Conservation (phyloP, 805 yeast species). For the Metschnikowia bowlesiae region DNA sequence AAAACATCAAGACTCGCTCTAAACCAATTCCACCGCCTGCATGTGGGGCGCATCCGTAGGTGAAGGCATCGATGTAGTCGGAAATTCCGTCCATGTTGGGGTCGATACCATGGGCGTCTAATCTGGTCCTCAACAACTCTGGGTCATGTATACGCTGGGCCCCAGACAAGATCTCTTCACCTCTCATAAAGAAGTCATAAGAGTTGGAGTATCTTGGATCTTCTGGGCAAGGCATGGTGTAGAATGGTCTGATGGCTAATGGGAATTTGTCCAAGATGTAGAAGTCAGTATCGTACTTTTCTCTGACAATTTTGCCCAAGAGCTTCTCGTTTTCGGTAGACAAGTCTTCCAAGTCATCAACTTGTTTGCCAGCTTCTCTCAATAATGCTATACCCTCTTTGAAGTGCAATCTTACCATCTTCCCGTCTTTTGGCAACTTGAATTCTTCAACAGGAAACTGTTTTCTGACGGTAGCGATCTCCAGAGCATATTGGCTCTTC, state of each 20-base stretch:
- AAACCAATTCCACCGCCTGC: slow-evolving; percentile 99
- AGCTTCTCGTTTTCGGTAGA: slow-evolving; percentile 92
- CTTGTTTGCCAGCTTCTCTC: slow-evolving; percentile 79
- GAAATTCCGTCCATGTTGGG: slow-evolving; percentile 75
- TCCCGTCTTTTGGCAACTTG: slow-evolving; percentile 87
- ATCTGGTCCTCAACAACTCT: slow-evolving; percentile 72
- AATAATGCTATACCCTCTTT: slow-evolving; percentile 87
- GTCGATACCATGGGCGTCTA: slow-evolving; percentile 78
- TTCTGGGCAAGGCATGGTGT: slow-evolving; percentile 97
- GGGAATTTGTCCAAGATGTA: slow-evolving; percentile 98
- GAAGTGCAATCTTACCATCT: slow-evolving; percentile 85
- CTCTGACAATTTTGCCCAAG: slow-evolving; percentile 86
- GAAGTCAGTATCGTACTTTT: slow-evolving; percentile 94
- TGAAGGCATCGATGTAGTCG: slow-evolving; percentile 90
- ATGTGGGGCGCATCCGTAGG: slow-evolving; percentile 96
- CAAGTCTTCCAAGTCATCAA: slow-evolving; percentile 85
- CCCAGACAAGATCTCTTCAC: slow-evolving; percentile 98
- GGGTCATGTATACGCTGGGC: slow-evolving; percentile 99
- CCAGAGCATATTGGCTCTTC: slow-evolving; percentile 71
- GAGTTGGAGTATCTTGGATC: slow-evolving; percentile 94
- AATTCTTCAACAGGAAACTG: slow-evolving; percentile 98
- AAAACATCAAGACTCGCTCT: slow-evolving; percentile 98
- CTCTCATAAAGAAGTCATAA: slow-evolving; percentile 99
- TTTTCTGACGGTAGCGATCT: slow-evolving; percentile 83
- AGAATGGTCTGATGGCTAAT: slow-evolving; percentile 92